Percentiles rank a stretch among this genome's conserved stretches.
These are phyloP conservation scores for Athelia sp. DNA, from an alignment of 1,284 basidiomycete species.

Conservation along the genomic window DNA sequence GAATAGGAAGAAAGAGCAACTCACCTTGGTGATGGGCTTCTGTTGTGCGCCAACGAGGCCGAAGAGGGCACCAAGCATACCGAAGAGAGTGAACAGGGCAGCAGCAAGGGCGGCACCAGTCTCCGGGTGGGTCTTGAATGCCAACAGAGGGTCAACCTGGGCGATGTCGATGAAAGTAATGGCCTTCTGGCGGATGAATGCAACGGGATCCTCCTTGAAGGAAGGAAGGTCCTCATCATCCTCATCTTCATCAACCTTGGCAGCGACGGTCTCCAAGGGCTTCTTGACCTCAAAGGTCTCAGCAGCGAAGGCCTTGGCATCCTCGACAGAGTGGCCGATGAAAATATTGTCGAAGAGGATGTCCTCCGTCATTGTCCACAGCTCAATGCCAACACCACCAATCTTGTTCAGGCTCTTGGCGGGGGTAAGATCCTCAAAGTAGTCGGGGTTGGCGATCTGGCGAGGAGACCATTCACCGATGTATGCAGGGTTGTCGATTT, in stretches of 20 bases:
- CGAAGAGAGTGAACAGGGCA: conserved; percentile 73
- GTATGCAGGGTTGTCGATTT: conserved; percentile 96
- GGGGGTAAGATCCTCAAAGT: conserved; percentile 86
- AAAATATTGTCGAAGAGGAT: conserved; percentile 96
- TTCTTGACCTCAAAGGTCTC: conserved; percentile 88
- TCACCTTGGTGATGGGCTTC: conserved; percentile 63
- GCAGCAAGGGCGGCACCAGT: conserved; percentile 75
- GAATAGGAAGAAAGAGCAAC: conserved; percentile 6
- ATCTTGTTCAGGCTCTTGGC: conserved; percentile 83
- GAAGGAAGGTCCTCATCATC: conserved; percentile 49
- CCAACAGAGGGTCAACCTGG: conserved; percentile 66
- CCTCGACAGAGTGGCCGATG: conserved; percentile 81
- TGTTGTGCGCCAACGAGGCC: conserved; percentile 72
- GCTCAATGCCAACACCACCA: conserved; percentile 92
- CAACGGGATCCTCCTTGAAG: conserved; percentile 71
- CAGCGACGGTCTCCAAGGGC: conserved; percentile 53
- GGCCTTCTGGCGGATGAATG: conserved; percentile 74
- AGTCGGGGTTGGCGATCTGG: conserved; percentile 90
- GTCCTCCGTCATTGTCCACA: conserved; percentile 99
- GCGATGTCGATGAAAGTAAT: conserved; percentile 71
- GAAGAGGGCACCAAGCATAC: conserved; percentile 76
- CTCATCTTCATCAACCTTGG: conserved; percentile 44
- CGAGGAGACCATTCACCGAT: conserved; percentile 93
- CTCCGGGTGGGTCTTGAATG: conserved; percentile 81
- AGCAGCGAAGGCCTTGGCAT: conserved; percentile 76